Conservation (phyloP, 2,329 filamentous ascomycete genomes). For the Amauroascus verrucosus region DNA sequence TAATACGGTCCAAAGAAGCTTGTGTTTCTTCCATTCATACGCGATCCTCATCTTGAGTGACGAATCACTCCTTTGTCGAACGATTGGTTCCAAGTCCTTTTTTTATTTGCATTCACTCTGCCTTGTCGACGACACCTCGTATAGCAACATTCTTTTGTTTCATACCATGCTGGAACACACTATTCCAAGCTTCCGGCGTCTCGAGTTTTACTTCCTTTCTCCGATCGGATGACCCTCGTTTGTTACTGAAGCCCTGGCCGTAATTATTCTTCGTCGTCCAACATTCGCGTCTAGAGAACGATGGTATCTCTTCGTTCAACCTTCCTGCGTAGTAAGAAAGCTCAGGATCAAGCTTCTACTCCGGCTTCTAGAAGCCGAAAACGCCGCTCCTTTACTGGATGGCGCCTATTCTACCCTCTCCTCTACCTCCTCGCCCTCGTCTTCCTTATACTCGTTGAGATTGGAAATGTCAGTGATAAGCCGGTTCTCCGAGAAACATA, state of each 20-base stretch:
- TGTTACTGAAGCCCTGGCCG: not conserved
- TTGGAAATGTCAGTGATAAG: conserved; percentile 60
- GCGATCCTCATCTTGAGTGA: not conserved
- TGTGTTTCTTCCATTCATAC: not conserved
- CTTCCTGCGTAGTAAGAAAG: not conserved
- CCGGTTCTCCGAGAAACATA: conserved; percentile 59
- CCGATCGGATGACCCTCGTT: not conserved
- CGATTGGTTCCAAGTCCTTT: not conserved
- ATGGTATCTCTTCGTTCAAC: not conserved
- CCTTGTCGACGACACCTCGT: too few species aligned
- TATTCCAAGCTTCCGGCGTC: not conserved
- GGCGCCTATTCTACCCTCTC: conserved; percentile 48
- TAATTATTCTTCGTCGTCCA: not conserved
- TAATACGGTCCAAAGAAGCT: not conserved
- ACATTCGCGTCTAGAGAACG: not conserved
- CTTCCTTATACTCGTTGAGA: conserved; percentile 70
- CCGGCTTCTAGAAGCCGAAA: not conserved
- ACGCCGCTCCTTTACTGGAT: not conserved
- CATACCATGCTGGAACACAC: not conserved
- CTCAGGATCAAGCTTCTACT: not conserved
- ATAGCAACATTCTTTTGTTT: not conserved
- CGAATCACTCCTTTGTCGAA: not conserved
- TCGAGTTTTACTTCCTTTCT: not conserved
- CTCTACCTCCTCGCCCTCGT: conserved; percentile 65
- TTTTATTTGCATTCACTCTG: not conserved